phyloP scores from a whole-genome alignment of 345 rosid genomes.

The Bruguiera sexangula region DNA sequence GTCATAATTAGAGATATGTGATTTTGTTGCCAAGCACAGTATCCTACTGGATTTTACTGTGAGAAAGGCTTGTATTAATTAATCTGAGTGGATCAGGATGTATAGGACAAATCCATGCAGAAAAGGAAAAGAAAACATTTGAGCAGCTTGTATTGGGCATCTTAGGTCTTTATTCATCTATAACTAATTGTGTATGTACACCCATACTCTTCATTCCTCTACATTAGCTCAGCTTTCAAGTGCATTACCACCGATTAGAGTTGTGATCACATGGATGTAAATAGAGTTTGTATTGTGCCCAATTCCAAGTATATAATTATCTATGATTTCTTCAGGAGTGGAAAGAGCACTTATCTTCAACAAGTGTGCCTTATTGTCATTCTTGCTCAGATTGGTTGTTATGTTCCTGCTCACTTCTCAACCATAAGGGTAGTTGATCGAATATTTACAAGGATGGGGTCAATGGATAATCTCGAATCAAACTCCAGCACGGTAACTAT shows the following conservation, averaged over 20 bases:
- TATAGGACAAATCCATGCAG: too few relatives aligned
- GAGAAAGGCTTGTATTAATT: neutral
- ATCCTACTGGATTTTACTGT: neutral
- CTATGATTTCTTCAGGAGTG: slow-evolving; percentile 61
- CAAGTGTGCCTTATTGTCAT: slow-evolving; percentile 88
- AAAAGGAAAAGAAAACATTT: too few relatives aligned
- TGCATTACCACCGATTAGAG: neutral
- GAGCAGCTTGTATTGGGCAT: too few relatives aligned
- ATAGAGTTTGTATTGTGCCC: neutral
- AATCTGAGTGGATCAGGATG: too few relatives aligned
- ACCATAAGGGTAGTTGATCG: slow-evolving; percentile 83
- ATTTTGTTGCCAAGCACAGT: neutral
- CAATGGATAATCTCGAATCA: slow-evolving; percentile 78
- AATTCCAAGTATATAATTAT: slow-evolving; percentile 3
- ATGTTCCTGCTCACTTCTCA: slow-evolving; percentile 85
- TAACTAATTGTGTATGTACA: too few relatives aligned
- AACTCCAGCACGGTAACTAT: slow-evolving; percentile 87
- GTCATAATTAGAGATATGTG: neutral
- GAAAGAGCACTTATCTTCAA: slow-evolving; percentile 98
- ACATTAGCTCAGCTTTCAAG: neutral
- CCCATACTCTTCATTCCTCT: neutral
- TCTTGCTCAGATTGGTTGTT: slow-evolving; percentile 96
- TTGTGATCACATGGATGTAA: neutral
- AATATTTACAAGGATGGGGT: slow-evolving; percentile 95
- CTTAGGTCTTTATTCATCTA: too few relatives aligned